phyloP scores from a whole-genome alignment of 2,329 filamentous ascomycete species.

The Ophiostoma pallidulum region DNA sequence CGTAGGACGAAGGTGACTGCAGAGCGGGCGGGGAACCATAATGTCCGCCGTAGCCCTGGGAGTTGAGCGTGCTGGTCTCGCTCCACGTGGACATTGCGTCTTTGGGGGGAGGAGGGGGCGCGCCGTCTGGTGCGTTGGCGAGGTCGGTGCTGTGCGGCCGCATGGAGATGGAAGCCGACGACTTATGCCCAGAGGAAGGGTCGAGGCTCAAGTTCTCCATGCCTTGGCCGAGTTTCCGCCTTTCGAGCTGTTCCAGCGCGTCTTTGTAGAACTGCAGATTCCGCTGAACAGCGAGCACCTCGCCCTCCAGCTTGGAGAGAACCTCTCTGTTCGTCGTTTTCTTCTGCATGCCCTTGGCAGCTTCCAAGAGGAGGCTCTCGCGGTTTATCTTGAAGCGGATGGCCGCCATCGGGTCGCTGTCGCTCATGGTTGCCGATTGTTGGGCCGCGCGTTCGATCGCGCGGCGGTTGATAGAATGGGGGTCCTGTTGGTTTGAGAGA shows the following conservation, averaged over 20 bases:
- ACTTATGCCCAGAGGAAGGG: conserved; percentile 23
- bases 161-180: conserved; percentile 19
- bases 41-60: conserved; percentile 40
- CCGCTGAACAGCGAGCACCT: conserved; percentile 85
- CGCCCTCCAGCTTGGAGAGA: conserved; percentile 79
- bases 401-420: conserved; percentile 59
- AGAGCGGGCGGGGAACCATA: conserved; percentile 31
- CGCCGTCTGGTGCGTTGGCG: conserved; percentile 34
- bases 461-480: background rate
- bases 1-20: conserved; percentile 3
- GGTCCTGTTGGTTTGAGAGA: too few species aligned
- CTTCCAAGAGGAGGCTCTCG: conserved; percentile 90
- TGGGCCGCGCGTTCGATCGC: conserved; percentile 11
- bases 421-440: conserved; percentile 43
- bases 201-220: conserved; percentile 58
- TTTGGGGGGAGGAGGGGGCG: conserved; percentile 65
- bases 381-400: conserved; percentile 97
- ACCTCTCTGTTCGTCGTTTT: conserved; percentile 91
- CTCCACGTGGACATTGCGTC: conserved; percentile 42
- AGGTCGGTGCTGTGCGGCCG: conserved; percentile 39
- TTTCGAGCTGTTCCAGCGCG: conserved; percentile 76
- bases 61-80: conserved; percentile 43
- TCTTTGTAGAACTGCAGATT: conserved; percentile 88
- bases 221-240: conserved; percentile 63
- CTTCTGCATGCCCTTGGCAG: conserved; percentile 88